Base-by-base conservation (phyloP, 768 basidiomycete genomes). In the Lactarius akahatsu region DNA sequence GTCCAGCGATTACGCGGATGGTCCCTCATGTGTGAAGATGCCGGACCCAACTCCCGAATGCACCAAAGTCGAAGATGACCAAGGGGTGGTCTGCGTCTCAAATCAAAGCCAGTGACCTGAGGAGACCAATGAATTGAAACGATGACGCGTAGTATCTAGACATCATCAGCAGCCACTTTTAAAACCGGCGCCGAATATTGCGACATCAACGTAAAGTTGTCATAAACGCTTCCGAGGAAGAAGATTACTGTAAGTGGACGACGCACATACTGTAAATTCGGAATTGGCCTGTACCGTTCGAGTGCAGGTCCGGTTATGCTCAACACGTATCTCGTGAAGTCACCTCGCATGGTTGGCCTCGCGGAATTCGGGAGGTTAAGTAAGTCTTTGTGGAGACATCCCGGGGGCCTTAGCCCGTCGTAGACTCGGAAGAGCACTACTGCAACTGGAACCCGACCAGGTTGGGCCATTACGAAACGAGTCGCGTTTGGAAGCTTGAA, bases 311-410 rank as follows among this genome's bases (percentile, higher is more conserved):
- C 1, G 28, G 0, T 30, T 7, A 57, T 2, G 43, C 30, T 28
- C 28, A 8, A 32, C 28, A 45, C 16, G 28, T 15, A 26, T 0
- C 81, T 81, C 2, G 65, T 70, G 2, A 85, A 72, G 64, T 83
- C 78, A 61, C 73, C 72, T 3, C 71, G 72, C 28, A 82, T 56
- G 20, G 71, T 62, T 2, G 34, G 4, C 57, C 26, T 23, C 10
- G 36, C 34, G 6, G 38, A 58, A 40, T 58, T 58, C 34, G 81
- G 80, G 41, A 86, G 82, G 1, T 76, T 75, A 28, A 85, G 68
- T 73, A 84, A 83, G 10, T 78, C 78, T 64, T 86, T 83, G 66
- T 85, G 86, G 32, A 84, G 79, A 1, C 82, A 84, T 0, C 68
- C 64, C 0, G 84, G 85, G 0, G 79, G 80, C 0, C 73, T 77